A percentile compares a stretch with the other conserved stretches of the same genome.
Conservation (phyloP, 179 eudicot species). For the Nepenthes alata region DNA sequence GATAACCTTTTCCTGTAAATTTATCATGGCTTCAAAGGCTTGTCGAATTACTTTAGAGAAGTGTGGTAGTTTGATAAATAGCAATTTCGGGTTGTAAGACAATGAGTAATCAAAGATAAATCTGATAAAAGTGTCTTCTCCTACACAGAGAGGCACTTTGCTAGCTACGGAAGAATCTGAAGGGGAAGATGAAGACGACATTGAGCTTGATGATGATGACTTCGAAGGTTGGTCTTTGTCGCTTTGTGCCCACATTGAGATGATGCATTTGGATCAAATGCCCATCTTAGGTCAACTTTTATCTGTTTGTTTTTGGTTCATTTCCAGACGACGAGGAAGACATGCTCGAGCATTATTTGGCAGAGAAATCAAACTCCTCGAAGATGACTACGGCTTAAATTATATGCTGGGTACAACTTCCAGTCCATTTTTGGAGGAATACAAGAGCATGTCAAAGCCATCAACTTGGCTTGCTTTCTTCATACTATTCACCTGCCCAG, state of each 20-base stretch:
- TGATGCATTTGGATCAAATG: neutral
- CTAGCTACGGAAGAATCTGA: conserved; percentile 49
- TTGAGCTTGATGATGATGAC: conserved; percentile 69
- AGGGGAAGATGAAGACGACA: conserved; percentile 70
- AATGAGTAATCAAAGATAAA: too few relatives aligned
- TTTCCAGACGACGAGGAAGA: conserved; percentile 79
- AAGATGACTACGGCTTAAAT: conserved; percentile 20
- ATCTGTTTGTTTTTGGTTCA: conserved; percentile 8
- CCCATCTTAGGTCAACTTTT: neutral
- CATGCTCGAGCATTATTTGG: conserved; percentile 90
- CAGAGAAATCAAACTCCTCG: conserved; percentile 50
- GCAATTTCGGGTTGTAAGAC: too few relatives aligned
- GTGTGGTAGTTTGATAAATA: too few relatives aligned
- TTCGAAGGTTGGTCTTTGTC: conserved; percentile 41
- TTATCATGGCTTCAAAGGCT: too few relatives aligned
- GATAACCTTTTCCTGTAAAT: too few relatives aligned
- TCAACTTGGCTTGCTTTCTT: too few relatives aligned
- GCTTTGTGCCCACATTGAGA: neutral
- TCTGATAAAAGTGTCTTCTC: neutral
- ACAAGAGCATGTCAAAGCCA: too few relatives aligned
- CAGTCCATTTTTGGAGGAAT: too few relatives aligned
- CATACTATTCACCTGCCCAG: too few relatives aligned
- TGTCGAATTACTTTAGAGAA: too few relatives aligned
- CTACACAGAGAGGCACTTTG: conserved; percentile 63
- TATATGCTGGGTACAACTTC: neutral